Evolutionary conservation across 192 early-diverging fungal species (phyloP), one percentile per base, ranked within the genome.

Genomic region (Podila epigama): DNA sequence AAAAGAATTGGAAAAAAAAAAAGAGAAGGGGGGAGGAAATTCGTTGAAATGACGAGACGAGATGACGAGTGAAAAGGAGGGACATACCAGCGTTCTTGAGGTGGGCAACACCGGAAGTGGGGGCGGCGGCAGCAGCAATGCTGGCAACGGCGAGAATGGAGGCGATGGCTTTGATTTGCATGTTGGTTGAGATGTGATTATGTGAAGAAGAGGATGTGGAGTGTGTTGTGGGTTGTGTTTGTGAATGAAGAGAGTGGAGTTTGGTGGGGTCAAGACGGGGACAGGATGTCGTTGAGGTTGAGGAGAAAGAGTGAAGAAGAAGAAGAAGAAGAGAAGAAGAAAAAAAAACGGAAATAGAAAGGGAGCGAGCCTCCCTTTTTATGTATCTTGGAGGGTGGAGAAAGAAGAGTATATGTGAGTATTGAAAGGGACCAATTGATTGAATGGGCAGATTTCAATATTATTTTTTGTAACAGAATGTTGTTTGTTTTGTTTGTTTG

Each of bases 111-210:
- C 73, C 73, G 13, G 67, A 50, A 22, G 53, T 77, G 73, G 29
- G 39, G 27, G 57, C 52, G 33, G 44, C 15, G 31, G 73, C 73
- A 35, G 73, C 60, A 53, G 61, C 73, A 48, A 77, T 54, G 50
- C 73, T 66, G 27, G 66, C 73, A 36, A 68, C 13, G 56, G 73
- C 61, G 50, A 77, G 73, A 54, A 58, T 39, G 40, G 73, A 15
- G 61, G 73, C 56, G n/a, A 53, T 48, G 42, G 73, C 51, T 66
- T 77, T 77, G 73, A 77, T 63, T 29, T 58, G 73, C 73, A 77
- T 77, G 66, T n/a, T 75, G 50, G 57, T n/a, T 67, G 32, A 39
- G 52, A 2, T 61, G 18, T 72, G 31, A n/a, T n/a, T 51, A 51
- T 62, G 33, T 62, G n/a, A 5, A 18, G 8, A 15, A 31, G 42